A percentile compares a stretch with the other conserved stretches of the same genome.
Evolutionary conservation across 495 filamentous ascomycete species (phyloP).

Genomic region (Tuber calosporum): DNA sequence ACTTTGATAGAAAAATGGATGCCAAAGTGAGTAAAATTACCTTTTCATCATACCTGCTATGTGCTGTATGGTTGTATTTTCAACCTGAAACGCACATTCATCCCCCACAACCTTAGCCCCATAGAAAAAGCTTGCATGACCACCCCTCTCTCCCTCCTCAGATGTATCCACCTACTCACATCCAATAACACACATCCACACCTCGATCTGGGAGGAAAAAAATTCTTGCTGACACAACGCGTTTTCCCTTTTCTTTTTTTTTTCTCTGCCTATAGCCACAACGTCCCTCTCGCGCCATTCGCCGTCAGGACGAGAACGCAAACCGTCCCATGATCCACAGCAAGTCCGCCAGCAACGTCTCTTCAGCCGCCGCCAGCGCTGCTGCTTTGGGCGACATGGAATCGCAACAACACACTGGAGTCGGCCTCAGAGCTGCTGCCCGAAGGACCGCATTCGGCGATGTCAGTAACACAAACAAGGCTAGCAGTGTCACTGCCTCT

Average conservation of each 20-base stretch:
- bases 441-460: slow-evolving; percentile 76
- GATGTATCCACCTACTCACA: slow-evolving; percentile 18
- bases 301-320: slow-evolving; percentile 69
- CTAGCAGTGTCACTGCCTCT: slow-evolving; percentile 43
- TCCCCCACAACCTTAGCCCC: slow-evolving; percentile 14
- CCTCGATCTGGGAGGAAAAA: slow-evolving; percentile 11
- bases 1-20: slow-evolving; percentile 42
- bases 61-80: slow-evolving; percentile 25
- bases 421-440: slow-evolving; percentile 57
- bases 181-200: slow-evolving; percentile 17
- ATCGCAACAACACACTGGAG: slow-evolving; percentile 46
- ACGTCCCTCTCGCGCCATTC: slow-evolving; percentile 56
- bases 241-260: slow-evolving; percentile 5
- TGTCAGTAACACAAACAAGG: slow-evolving; percentile 62
- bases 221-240: slow-evolving; percentile 30
- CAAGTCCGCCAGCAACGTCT: slow-evolving; percentile 24
- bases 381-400: slow-evolving; percentile 49
- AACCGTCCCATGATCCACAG: slow-evolving; percentile 44
- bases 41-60: slow-evolving; percentile 10
- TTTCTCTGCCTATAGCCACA: slow-evolving; percentile 46
- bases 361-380: slow-evolving; percentile 59
- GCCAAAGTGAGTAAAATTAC: slow-evolving; percentile 41
- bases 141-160: slow-evolving; percentile 15
- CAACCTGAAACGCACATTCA: slow-evolving; percentile 27
- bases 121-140: slow-evolving; percentile 3